Evolutionary conservation across 768 basidiomycete genomes (phyloP).

Genomic region (Russula abietina): DNA sequence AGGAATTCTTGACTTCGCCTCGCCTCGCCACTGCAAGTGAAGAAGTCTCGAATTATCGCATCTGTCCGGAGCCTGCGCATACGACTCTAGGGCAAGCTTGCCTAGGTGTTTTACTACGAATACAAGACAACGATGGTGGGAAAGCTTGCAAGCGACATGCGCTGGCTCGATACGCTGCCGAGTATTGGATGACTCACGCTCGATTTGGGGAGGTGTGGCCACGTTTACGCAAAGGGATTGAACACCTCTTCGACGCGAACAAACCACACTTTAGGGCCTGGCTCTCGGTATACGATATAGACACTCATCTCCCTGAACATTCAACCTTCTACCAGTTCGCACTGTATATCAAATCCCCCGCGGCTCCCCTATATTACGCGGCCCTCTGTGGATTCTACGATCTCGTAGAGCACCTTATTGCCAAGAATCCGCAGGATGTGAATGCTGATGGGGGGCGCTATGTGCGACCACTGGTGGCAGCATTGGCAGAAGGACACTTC

Average conservation of each 20-base stretch:
- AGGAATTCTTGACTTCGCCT: not conserved
- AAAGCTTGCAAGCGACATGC: too few relatives aligned
- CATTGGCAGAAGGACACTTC: not conserved
- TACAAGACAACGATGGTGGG: too few relatives aligned
- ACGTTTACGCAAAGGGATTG: not conserved
- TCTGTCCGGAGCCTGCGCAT: not conserved
- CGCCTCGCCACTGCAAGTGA: not conserved
- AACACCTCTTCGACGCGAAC: not conserved
- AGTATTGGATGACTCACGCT: not conserved
- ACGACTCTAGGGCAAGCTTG: not conserved
- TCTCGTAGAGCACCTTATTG: not conserved
- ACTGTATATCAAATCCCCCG: too few relatives aligned
- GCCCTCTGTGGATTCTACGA: not conserved
- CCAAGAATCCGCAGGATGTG: not conserved
- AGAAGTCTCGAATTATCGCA: not conserved
- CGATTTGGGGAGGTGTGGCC: not conserved
- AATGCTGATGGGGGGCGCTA: not conserved
- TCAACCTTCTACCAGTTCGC: not conserved
- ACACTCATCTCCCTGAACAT: accelerated
- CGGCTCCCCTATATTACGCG: not conserved
- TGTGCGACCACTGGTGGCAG: not conserved
- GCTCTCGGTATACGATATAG: not conserved
- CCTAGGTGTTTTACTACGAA: not conserved
- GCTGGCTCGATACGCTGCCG: not conserved
- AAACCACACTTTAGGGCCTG: not conserved